Evolutionary conservation across 177 flowering plant genomes (phyloP), one percentile per base, ranked within the genome.

Genomic region (Tripterygium wilfordii): DNA sequence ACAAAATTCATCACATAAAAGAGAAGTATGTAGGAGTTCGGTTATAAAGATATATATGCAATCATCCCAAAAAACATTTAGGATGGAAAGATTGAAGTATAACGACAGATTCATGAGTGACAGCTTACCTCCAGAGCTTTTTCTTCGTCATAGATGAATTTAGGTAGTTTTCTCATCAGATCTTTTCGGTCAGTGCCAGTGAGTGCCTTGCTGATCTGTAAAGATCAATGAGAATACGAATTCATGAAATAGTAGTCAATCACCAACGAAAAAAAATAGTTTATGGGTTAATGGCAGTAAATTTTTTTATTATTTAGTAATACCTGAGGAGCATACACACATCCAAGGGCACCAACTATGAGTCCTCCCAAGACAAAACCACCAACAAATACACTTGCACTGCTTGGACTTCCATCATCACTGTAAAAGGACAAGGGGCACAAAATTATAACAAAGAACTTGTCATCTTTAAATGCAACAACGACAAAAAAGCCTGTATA

Each of bases 361-460:
- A 92, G 21, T 67, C 99, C 99, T 65, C 99, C 99, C 70, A 92
- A 60, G 26, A 92, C 68, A 66, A 92, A 92, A 54, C 96, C 99
- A 46, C 99, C 85, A 48, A 89, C 70, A 59, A 92, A 92, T 45
- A 75, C 47, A 66, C 85, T 49, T 53, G 80, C 74, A 65, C 70
- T 70, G 61, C 66, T 71, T 51, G 82, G 42, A 56, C 77, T 65
- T 65, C 81, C 90, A 53, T 62, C 70, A 54, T 75, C 82, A 31
- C 89, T 81, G 69, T 13, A 25, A 24, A 28, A 36, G 30, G 3
- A 27, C 4, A 42, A 39, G 6, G 33, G 29, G 23, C 40, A 38
- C 17, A 27, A 19, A 32, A 10, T 22, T 0, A 36, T 8, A 54
- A 43, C 30, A 18, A 2, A 17, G 18, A 2, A 10, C 1, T n/a